phyloP scores from a whole-genome alignment of 345 rosid genomes.

The Ceriops zippeliana region DNA sequence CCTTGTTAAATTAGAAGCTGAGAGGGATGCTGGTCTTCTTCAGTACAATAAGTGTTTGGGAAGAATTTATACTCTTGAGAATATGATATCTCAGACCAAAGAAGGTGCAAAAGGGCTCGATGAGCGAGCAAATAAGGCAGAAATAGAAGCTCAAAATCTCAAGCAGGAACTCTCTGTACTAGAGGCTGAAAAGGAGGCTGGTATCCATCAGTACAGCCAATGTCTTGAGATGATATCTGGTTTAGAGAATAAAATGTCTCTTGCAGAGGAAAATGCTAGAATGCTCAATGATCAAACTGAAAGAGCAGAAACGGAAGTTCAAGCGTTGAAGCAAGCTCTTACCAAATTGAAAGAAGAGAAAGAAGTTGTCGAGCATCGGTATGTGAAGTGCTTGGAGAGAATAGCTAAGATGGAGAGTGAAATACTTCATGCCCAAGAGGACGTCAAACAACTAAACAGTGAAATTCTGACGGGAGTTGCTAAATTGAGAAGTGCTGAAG shows the following conservation, averaged over 20 bases:
- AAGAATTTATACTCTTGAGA: constrained; percentile 23
- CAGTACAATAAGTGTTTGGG: constrained; percentile 26
- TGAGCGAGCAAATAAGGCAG: constrained; percentile 37
- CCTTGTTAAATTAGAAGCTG: constrained; percentile 27
- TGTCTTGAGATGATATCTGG: constrained; percentile 25
- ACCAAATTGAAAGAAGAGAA: constrained; percentile 21
- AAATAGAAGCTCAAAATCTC: constrained; percentile 24
- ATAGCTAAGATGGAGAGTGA: constrained; percentile 22
- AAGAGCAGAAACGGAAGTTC: constrained; percentile 27
- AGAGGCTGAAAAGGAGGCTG: constrained; percentile 24
- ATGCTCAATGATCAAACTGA: constrained; percentile 22
- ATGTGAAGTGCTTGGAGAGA: constrained; percentile 24
- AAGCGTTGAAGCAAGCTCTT: constrained; percentile 21
- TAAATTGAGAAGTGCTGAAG: constrained; percentile 23
- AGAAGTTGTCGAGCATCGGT: constrained; percentile 21
- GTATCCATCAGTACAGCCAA: constrained; percentile 27
- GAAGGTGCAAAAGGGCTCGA: constrained; percentile 44
- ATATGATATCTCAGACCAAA: constrained; percentile 15
- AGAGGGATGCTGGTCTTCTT: constrained; percentile 26
- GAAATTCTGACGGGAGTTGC: constrained; percentile 21
- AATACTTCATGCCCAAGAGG: constrained; percentile 23
- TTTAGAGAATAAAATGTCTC: constrained; percentile 39
- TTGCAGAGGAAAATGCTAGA: constrained; percentile 54
- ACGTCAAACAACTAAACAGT: constrained; percentile 20
- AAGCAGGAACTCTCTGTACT: constrained; percentile 19